Conservation (phyloP, 2,329 filamentous ascomycete species). For the Davidsoniella eucalypti region DNA sequence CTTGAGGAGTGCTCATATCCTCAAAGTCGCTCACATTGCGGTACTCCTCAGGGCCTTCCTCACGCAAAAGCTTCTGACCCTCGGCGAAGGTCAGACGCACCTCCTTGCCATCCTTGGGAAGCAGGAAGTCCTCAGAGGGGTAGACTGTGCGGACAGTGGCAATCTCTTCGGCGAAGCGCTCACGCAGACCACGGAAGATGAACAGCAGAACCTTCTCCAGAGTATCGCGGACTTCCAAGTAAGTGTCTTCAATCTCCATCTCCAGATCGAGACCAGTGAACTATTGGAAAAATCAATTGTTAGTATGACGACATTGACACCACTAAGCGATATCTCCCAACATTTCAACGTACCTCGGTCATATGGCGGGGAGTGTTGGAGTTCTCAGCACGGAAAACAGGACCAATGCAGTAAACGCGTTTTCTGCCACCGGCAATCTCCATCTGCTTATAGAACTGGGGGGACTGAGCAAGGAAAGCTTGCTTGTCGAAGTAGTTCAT, state of each 20-base stretch:
- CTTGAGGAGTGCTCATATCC: conserved; percentile 65
- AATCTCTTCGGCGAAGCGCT: conserved; percentile 53
- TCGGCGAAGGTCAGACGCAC: conserved; percentile 64
- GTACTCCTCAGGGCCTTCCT: conserved; percentile 52
- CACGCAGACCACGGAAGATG: conserved; percentile 61
- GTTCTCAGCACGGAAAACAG: conserved; percentile 75
- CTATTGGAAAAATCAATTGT: conserved; percentile 18
- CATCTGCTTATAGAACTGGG: conserved; percentile 79
- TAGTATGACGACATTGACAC: background rate
- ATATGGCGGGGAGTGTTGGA: conserved; percentile 71
- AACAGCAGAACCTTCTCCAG: conserved; percentile 59
- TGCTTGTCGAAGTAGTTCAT: conserved; percentile 77
- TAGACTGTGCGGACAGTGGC: conserved; percentile 57
- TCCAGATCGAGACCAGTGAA: conserved; percentile 82
- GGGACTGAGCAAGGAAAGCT: conserved; percentile 65
- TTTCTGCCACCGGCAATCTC: conserved; percentile 66
- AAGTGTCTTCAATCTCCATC: conserved; percentile 70
- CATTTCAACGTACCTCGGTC: conserved; percentile 37
- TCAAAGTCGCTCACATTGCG: conserved; percentile 57
- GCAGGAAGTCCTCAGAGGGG: conserved; percentile 60
- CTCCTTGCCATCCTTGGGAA: conserved; percentile 58
- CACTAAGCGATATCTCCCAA: conserved; percentile 19
- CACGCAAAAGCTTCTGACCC: conserved; percentile 59
- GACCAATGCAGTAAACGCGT: conserved; percentile 62
- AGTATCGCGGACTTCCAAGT: conserved; percentile 56